Evolutionary conservation across 1,139 yeast species (phyloP), one percentile per base, ranked within the genome.

Genomic region (Lodderomyces jiufengensis): DNA sequence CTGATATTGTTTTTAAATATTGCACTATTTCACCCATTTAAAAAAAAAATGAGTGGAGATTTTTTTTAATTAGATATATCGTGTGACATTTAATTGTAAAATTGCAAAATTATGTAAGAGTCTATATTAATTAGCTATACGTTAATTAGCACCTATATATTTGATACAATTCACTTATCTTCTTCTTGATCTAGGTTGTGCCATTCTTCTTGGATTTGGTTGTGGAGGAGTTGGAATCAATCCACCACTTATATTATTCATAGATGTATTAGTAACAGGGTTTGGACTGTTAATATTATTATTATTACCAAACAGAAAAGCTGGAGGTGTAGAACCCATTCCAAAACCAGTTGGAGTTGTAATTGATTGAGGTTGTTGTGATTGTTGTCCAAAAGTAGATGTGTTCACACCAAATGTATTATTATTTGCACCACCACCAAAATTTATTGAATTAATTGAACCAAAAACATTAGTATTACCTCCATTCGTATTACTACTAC

Each of bases 141-240:
- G n/a, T n/a, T n/a, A n/a, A n/a, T n/a, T n/a, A n/a, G n/a, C 20
- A 18, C 20, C 20, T 18, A 18, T 18, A 5, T 18, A 18, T 7
- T 18, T 18, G n/a, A n/a, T n/a, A n/a, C n/a, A 18, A 18, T 10
- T 15, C 16, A 15, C 4, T 33, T 28, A 42, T 18, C 57, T 48
- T 43, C 64, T 51, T 48, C 66, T 54, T 37, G 50, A 50, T 37
- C 63, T 50, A 47, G 61, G 60, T 33, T 54, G 60, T 10, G 59
- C 58, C 25, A 59, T 53, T 39, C 54, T 56, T 16, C 65, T 46
- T 29, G 52, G 52, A 27, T 54, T 47, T 29, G 48, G 50, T 12
- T 46, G 33, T 27, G 48, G 52, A 15, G 44, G 46, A 16, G 42
- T 39, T 14, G 46, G 43, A 8, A 42, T 31, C 9, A 18, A 18